A percentile compares a stretch with the other conserved stretches of the same genome.
These are phyloP conservation scores for Monosporozyma unispora DNA, from an alignment of 805 yeast genomes.

Conservation along the genomic window DNA sequence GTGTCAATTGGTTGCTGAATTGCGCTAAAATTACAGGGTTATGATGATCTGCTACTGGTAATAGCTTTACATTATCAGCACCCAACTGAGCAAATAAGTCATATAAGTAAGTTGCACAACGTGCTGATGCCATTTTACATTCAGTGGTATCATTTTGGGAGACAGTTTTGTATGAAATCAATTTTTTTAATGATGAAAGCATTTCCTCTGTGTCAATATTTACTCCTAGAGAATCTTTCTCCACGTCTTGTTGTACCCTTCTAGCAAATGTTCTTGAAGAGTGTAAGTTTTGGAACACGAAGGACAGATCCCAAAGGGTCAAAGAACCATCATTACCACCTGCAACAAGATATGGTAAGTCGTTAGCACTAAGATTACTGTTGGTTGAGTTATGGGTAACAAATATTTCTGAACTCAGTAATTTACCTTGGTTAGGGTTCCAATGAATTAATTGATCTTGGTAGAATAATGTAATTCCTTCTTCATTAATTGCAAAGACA, in stretches of 20 bases:
- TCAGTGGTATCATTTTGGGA: constrained; percentile 53
- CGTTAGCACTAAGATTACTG: background rate
- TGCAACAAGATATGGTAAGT: constrained; percentile 36
- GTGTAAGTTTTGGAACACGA: constrained; percentile 3
- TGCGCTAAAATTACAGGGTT: constrained; percentile 80
- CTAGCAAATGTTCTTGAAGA: background rate
- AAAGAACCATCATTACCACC: constrained; percentile 67
- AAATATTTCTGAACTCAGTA: constrained; percentile 49
- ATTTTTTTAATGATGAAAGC: constrained; percentile 48
- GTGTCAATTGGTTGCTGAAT: constrained; percentile 41
- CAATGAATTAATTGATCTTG: constrained; percentile 38
- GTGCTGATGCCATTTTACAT: constrained; percentile 65
- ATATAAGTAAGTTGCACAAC: constrained; percentile 71
- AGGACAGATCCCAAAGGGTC: constrained; percentile 54
- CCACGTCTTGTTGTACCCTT: background rate
- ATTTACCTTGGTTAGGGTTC: constrained; percentile 46
- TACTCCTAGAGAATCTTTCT: background rate
- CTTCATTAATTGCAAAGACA: constrained; percentile 31
- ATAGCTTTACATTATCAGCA: constrained; percentile 51
- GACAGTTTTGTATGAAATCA: constrained; percentile 67
- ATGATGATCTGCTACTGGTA: constrained; percentile 60
- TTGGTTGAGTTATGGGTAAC: background rate
- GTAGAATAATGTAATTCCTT: constrained; percentile 38
- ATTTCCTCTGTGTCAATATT: constrained; percentile 49
- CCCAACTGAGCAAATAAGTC: constrained; percentile 60